These are phyloP conservation scores for Firmiana major DNA, from an alignment of 345 rosid species.

Conservation along the genomic window DNA sequence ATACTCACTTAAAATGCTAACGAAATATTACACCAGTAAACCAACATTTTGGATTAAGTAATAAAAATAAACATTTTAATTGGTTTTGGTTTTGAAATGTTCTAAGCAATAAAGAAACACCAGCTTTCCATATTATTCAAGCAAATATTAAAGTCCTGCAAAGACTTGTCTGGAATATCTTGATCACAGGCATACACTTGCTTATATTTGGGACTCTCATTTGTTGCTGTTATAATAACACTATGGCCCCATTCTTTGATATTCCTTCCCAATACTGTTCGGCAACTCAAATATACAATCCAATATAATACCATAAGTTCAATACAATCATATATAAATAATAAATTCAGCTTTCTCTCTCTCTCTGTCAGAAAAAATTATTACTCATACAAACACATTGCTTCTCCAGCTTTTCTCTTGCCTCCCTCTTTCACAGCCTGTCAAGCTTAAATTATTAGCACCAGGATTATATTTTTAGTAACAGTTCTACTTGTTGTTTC, in stretches of 20 bases:
- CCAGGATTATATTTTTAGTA: conserved; percentile 23
- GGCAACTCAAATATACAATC: conserved; percentile 19
- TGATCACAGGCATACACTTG: conserved; percentile 25
- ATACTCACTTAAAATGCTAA: too few species aligned
- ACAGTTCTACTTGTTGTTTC: conserved; percentile 39
- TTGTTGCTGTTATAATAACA: conserved; percentile 15
- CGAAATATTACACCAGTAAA: too few species aligned
- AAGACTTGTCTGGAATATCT: conserved; percentile 43
- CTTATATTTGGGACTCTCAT: conserved; percentile 23
- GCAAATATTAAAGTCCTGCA: conserved; percentile 18
- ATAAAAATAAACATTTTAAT: too few species aligned
- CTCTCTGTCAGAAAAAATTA: neutral
- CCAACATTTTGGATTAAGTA: too few species aligned
- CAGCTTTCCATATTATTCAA: conserved; percentile 18
- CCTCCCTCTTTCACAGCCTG: conserved; percentile 71
- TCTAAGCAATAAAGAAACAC: neutral
- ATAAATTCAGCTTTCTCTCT: neutral
- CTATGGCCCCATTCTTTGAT: conserved; percentile 10
- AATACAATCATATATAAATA: neutral
- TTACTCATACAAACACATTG: conserved; percentile 17
- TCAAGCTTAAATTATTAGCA: conserved; percentile 57
- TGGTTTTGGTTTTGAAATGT: too few species aligned
- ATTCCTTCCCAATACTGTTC: conserved; percentile 19
- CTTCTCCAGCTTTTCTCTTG: conserved; percentile 32
- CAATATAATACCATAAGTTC: neutral